phyloP scores from a whole-genome alignment of 2,329 filamentous ascomycete genomes.

The Acrocalymma vagum region DNA sequence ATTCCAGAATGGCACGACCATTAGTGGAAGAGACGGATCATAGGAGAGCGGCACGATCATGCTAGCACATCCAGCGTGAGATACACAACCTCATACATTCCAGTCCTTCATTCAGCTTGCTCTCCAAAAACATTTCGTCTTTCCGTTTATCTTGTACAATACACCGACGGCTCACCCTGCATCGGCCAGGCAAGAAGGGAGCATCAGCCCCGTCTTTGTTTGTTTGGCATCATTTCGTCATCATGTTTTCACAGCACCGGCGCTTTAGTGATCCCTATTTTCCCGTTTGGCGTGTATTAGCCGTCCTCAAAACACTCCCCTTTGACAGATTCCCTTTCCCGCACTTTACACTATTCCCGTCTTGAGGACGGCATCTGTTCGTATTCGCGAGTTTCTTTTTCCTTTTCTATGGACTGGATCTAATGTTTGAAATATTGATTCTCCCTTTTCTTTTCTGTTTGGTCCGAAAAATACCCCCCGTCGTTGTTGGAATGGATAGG shows the following conservation, averaged over 20 bases:
- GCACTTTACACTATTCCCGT: constrained; percentile 23
- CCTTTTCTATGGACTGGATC: constrained; percentile 33
- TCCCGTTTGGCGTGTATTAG: neutral
- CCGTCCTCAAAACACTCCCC: neutral
- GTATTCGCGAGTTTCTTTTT: too few relatives aligned
- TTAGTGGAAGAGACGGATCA: constrained; percentile 22
- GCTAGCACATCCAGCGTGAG: constrained; percentile 2
- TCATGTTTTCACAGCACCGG: constrained; percentile 9
- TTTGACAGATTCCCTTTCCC: constrained; percentile 2
- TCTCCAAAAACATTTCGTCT: constrained; percentile 1
- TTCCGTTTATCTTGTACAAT: constrained; percentile 16
- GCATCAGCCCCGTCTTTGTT: constrained; percentile 5
- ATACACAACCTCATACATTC: neutral
- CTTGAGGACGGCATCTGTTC: constrained; percentile 38
- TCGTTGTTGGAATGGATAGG: neutral
- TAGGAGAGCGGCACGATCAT: constrained; percentile 6
- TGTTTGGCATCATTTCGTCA: constrained; percentile 1
- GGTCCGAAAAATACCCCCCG: constrained; percentile 25
- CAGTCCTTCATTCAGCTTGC: constrained; percentile 1
- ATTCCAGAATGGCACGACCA: constrained; percentile 43
- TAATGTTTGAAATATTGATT: constrained; percentile 41
- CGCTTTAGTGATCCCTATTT: constrained; percentile 6
- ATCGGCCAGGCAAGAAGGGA: constrained; percentile 4
- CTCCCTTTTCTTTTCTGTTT: constrained; percentile 8
- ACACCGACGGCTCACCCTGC: constrained; percentile 3